Base-by-base conservation (phyloP, 2,329 filamentous ascomycete genomes). In the Esteya vermicola region DNA sequence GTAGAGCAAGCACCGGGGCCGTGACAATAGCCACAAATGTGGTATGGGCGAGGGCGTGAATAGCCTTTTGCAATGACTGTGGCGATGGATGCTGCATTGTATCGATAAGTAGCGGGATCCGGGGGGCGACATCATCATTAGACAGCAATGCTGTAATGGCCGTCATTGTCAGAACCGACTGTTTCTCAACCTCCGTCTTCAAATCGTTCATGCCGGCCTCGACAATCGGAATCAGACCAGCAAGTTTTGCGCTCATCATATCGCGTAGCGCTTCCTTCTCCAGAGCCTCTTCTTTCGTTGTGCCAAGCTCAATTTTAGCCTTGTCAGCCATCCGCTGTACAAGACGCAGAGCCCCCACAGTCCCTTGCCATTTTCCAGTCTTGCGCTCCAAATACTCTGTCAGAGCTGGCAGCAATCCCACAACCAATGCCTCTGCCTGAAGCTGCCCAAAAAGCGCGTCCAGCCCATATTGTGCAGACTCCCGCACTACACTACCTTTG, bases 1-100 rank as follows among this genome's bases (percentile, higher is more conserved):
- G 72, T 41, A 98, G 77, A 16, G 91, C 91, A 43, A 98, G 75
- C 6, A 96, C 89, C 9, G 91, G 91, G 9, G 89, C 95, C 12
- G 86, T 95, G 51, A 98, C 91, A 48, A 93, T 73, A 41, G 91
- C 88, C 39, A 98, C 91, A 51, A 98, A 98, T n/a, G 91, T 98
- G 10, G 91, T 98, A 65, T 93, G 85, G 4, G 88, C 95, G 34
- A 98, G 70, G 34, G 88, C 91, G 56, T 95, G 91, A 48, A 98
- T 96, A 25, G 91, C 88, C 67, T 95, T 95, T 57, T 94, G 85
- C 41, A 93, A 72, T 22, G 81, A 85, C 59, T 93, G 78, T 13
- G 83, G 70, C 10, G 85, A 94, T 6, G 91, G 91, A 52, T 95
- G 79, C 58, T 95, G 85, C 80, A 98, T 95, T 36, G 85, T 84